Conservation (phyloP, 1,139 yeast species). For the Yamadazyma siamensis region DNA sequence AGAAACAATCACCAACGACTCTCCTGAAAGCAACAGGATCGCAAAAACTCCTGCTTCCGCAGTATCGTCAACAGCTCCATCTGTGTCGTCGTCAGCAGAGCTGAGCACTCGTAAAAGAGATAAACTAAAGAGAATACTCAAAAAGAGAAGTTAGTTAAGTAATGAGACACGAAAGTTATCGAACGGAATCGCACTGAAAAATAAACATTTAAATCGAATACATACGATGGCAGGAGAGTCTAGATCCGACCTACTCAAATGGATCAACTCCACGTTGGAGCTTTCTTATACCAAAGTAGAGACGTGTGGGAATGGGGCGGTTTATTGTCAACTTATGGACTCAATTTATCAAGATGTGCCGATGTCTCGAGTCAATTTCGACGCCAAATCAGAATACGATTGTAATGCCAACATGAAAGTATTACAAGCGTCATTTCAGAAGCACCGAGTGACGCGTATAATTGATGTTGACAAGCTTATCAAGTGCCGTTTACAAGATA, state of each 20-base stretch:
- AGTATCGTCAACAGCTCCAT: too few relatives aligned
- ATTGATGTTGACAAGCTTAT: conserved; percentile 80
- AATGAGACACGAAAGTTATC: too few relatives aligned
- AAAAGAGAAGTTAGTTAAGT: too few relatives aligned
- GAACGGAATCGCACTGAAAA: too few relatives aligned
- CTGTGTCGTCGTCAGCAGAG: too few relatives aligned
- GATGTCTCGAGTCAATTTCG: conserved; percentile 69
- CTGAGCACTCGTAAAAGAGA: conserved; percentile 4
- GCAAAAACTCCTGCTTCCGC: too few relatives aligned
- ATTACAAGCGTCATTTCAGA: conserved; percentile 71
- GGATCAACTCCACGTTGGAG: conserved; percentile 75
- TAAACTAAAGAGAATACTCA: conserved; percentile 3
- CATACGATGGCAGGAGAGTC: conserved; percentile 58
- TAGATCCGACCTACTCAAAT: conserved; percentile 75
- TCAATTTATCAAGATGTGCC: conserved; percentile 80
- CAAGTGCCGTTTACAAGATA: conserved; percentile 90
- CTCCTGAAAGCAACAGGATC: too few relatives aligned
- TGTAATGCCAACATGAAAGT: conserved; percentile 78
- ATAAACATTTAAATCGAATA: too few relatives aligned
- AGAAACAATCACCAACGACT: too few relatives aligned
- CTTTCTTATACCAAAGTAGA: conserved; percentile 76
- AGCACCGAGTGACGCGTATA: conserved; percentile 66
- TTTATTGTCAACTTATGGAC: conserved; percentile 89
- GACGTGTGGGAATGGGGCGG: conserved; percentile 95
- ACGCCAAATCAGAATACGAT: conserved; percentile 67